phyloP scores from a whole-genome alignment of 805 yeast species.

The Grigorovia yakushimaensis region DNA sequence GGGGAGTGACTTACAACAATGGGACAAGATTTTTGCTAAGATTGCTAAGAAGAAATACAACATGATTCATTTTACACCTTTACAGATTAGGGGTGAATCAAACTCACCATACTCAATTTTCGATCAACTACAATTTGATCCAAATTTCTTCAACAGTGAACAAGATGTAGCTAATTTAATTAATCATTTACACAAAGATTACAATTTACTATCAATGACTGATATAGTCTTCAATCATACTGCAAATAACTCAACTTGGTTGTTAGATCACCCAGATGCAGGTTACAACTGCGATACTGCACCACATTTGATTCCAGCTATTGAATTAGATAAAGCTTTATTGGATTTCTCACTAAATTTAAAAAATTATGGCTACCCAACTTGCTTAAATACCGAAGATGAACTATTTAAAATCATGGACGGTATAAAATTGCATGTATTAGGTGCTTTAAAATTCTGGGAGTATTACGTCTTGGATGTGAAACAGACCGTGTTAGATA shows the following conservation, averaged over 20 bases:
- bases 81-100: conserved; percentile 81
- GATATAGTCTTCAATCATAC: conserved; percentile 95
- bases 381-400: conserved; percentile 36
- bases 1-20: conserved; percentile 61
- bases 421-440: conserved; percentile 58
- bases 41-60: conserved; percentile 75
- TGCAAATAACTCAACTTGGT: conserved; percentile 83
- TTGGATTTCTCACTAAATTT: conserved; percentile 54
- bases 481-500: conserved; percentile 29
- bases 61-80: conserved; percentile 93
- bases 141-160: conserved; percentile 44
- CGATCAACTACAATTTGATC: conserved; percentile 77
- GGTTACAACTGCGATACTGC: conserved; percentile 84
- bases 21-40: conserved; percentile 58
- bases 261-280: conserved; percentile 75
- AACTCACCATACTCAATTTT: conserved; percentile 88
- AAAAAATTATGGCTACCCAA: conserved; percentile 51
- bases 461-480: conserved; percentile 74
- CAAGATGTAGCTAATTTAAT: conserved; percentile 48
- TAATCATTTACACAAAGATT: conserved; percentile 37
- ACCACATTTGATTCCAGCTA: conserved; percentile 78
- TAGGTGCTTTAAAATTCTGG: conserved; percentile 68
- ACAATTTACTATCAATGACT: conserved; percentile 66
- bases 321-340: conserved; percentile 68
- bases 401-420: conserved; percentile 57